phyloP scores from a whole-genome alignment of 2,329 filamentous ascomycete genomes.

The Arthrinium phaeospermum region DNA sequence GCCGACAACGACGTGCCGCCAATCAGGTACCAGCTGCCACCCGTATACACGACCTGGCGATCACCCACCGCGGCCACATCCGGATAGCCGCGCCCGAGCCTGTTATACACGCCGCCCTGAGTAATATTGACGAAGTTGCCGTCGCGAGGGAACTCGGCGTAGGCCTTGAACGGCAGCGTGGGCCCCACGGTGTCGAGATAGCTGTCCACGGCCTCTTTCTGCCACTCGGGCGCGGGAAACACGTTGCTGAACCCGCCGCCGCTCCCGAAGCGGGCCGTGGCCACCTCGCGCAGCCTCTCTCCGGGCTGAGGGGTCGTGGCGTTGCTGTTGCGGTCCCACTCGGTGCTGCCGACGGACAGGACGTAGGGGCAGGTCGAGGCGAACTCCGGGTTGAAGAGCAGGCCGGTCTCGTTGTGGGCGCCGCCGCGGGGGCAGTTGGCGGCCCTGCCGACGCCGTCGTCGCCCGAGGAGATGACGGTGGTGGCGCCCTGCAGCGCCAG shows the following conservation, averaged over 20 bases:
- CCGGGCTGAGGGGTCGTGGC: conserved; percentile 26
- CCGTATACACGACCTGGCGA: conserved; percentile 37
- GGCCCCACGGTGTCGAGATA: conserved; percentile 38
- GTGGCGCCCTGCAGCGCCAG: conserved; percentile 53
- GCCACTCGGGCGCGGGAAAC: conserved; percentile 50
- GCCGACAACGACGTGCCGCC: conserved; percentile 58
- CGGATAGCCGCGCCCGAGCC: conserved; percentile 61
- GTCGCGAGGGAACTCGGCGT: conserved; percentile 30
- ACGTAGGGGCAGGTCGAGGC: conserved; percentile 63
- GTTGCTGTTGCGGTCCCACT: conserved; percentile 57
- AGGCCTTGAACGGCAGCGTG: conserved; percentile 32
- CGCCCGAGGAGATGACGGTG: conserved; percentile 49
- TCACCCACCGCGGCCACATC: conserved; percentile 63
- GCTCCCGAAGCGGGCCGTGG: conserved; percentile 47
- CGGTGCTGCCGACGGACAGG: conserved; percentile 63
- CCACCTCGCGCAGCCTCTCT: conserved; percentile 31
- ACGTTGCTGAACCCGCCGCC: conserved; percentile 57
- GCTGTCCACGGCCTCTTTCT: conserved; percentile 54
- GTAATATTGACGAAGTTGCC: conserved; percentile 45
- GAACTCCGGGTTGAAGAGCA: conserved; percentile 57
- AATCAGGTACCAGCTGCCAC: conserved; percentile 40
- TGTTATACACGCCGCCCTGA: conserved; percentile 51
- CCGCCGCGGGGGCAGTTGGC: conserved; percentile 58
- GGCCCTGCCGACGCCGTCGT: conserved; percentile 31
- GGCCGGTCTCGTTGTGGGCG: conserved; percentile 51